Percentiles rank a stretch among this genome's conserved stretches.
These are phyloP conservation scores for Hura crepitans DNA, from an alignment of 441 rosid species.

Conservation along the genomic window DNA sequence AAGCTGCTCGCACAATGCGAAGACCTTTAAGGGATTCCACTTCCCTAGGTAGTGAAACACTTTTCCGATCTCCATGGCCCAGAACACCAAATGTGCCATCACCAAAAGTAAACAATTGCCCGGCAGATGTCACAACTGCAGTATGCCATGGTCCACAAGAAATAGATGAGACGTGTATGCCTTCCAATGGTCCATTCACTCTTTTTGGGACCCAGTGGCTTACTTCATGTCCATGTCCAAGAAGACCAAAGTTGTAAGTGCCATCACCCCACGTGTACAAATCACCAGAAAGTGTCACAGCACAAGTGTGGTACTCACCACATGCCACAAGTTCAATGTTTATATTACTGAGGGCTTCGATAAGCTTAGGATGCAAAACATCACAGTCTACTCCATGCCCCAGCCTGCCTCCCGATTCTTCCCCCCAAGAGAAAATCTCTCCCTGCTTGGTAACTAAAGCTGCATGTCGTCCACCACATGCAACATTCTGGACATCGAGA, in stretches of 20 bases:
- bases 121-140: conserved; percentile 87
- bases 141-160: conserved; percentile 99
- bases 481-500: conserved; percentile 87
- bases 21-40: conserved; percentile 93
- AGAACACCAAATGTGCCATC: conserved; percentile 97
- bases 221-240: conserved; percentile 91
- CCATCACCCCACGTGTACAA: conserved; percentile 97
- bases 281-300: conserved; percentile 96
- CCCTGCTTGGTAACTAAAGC: conserved; percentile 94
- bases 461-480: conserved; percentile 88
- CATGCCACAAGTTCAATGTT: conserved; percentile 92
- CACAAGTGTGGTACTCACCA: conserved; percentile 91
- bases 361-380: conserved; percentile 78
- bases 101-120: conserved; percentile 91
- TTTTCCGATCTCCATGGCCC: conserved; percentile 85
- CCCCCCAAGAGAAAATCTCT: conserved; percentile 90
- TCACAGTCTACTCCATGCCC: conserved; percentile 96
- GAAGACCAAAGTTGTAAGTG: conserved; percentile 72
- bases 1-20: conserved; percentile 85
- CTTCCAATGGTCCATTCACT: conserved; percentile 87
- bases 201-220: conserved; percentile 77
- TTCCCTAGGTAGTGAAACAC: conserved; percentile 78
- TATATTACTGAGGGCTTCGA: conserved; percentile 68
- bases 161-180: conserved; percentile 81
- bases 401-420: conserved; percentile 93